Percentiles rank a stretch among this genome's conserved stretches.
phyloP scores from a whole-genome alignment of 108 stramenopile genomes.

The Nannochloropsis salina region DNA sequence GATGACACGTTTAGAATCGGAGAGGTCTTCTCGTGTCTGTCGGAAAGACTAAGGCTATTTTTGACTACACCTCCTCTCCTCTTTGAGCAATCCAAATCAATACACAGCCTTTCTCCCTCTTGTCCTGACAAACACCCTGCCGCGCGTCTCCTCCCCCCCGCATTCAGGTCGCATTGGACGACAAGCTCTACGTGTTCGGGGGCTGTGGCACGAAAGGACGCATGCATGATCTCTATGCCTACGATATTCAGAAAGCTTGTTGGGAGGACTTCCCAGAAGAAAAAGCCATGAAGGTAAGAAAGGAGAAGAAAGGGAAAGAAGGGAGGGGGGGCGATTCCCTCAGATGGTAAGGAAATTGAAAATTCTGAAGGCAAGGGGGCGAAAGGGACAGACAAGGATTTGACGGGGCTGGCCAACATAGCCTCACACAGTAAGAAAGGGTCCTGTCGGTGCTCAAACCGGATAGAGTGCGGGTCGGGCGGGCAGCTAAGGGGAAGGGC shows the following conservation, averaged over 20 bases:
- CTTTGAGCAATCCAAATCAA: neutral
- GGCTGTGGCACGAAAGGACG: neutral
- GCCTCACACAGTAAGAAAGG: no score
- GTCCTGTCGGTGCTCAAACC: no score
- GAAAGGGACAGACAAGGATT: neutral
- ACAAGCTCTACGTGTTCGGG: neutral
- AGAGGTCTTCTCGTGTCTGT: no score
- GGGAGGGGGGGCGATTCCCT: neutral
- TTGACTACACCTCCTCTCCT: neutral
- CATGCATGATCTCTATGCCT: neutral
- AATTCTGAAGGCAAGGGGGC: neutral
- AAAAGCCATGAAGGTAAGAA: slow-evolving; percentile 10
- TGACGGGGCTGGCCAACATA: no score
- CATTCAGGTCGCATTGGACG: neutral
- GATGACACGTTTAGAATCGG: no score
- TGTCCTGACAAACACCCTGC: neutral
- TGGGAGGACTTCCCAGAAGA: neutral
- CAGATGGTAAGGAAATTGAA: no score
- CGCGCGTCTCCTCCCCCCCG: neutral
- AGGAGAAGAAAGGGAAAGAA: neutral
- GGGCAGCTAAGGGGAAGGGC: no score
- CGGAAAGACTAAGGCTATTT: no score
- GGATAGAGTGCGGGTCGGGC: no score
- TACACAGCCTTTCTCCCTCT: neutral
- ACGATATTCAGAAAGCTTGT: neutral